phyloP scores from a whole-genome alignment of 2,329 filamentous ascomycete genomes.

The Cladobotryum protrusum region DNA sequence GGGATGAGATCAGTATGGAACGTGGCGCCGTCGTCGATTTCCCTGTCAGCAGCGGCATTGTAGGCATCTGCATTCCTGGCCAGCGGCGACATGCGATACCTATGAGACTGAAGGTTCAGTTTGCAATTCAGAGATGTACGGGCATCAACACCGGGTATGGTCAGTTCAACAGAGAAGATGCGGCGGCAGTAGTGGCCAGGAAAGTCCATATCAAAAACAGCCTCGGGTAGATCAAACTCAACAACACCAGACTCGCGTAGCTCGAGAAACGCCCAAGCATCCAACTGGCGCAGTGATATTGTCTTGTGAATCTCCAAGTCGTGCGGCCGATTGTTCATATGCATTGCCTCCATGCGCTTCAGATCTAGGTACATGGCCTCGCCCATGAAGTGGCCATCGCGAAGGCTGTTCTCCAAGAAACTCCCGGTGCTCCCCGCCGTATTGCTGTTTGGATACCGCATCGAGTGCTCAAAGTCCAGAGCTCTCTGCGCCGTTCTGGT shows the following conservation, averaged over 20 bases:
- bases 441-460: background rate
- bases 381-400: background rate
- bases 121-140: background rate
- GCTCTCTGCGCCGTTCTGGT: background rate
- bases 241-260: conserved; percentile 6
- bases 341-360: background rate
- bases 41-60: background rate
- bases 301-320: background rate
- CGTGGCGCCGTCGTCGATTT: background rate
- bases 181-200: conserved; percentile 32
- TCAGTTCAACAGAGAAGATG: conserved; percentile 24
- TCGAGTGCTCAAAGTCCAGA: background rate
- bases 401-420: background rate
- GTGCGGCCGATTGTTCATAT: background rate
- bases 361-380: background rate
- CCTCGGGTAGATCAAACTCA: conserved; percentile 2
- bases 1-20: background rate
- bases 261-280: conserved; percentile 1
- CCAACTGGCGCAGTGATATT: background rate
- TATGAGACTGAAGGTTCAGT: background rate
- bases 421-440: background rate
- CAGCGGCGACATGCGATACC: background rate
- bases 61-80: background rate
- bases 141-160: conserved; percentile 21
- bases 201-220: conserved; percentile 21